phyloP scores from a whole-genome alignment of 1,139 yeast species.

The Taiozyma sp. region DNA sequence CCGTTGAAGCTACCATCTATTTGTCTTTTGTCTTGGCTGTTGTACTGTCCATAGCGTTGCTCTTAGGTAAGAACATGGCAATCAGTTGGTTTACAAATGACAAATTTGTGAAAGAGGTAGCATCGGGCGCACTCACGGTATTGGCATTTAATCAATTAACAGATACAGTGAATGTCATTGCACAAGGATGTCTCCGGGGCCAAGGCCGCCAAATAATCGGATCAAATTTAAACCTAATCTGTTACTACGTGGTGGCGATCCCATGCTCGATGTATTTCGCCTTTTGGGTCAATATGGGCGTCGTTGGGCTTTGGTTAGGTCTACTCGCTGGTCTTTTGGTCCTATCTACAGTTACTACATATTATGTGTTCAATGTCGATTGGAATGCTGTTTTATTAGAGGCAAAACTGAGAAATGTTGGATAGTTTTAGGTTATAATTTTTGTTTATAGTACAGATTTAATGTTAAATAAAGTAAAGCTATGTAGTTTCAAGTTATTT shows the following conservation, averaged over 20 bases:
- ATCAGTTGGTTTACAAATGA: conserved; percentile 27
- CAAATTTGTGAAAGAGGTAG: conserved; percentile 38
- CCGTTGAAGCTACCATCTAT: conserved; percentile 27
- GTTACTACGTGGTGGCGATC: conserved; percentile 55
- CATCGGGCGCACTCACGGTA: conserved; percentile 44
- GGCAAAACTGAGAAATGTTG: conserved; percentile 30
- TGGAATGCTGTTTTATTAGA: conserved; percentile 56
- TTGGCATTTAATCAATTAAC: conserved; percentile 57
- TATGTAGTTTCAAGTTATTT: neutral
- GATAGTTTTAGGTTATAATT: neutral
- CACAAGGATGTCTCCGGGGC: conserved; percentile 59
- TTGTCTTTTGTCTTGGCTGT: conserved; percentile 27
- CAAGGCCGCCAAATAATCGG: conserved; percentile 69
- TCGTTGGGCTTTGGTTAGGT: conserved; percentile 66
- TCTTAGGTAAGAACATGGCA: conserved; percentile 23
- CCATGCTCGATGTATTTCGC: conserved; percentile 55
- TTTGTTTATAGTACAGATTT: neutral
- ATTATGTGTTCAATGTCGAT: conserved; percentile 42
- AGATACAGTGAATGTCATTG: conserved; percentile 50
- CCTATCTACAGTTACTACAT: conserved; percentile 42
- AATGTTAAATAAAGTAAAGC: too few relatives aligned
- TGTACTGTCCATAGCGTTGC: conserved; percentile 27
- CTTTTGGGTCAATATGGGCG: conserved; percentile 42
- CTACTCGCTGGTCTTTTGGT: conserved; percentile 53
- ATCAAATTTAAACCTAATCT: conserved; percentile 50